Percentiles rank a stretch among this genome's conserved stretches.
Conservation (phyloP, 352 stramenopile genomes). For the Phytopythium oedochilum region DNA sequence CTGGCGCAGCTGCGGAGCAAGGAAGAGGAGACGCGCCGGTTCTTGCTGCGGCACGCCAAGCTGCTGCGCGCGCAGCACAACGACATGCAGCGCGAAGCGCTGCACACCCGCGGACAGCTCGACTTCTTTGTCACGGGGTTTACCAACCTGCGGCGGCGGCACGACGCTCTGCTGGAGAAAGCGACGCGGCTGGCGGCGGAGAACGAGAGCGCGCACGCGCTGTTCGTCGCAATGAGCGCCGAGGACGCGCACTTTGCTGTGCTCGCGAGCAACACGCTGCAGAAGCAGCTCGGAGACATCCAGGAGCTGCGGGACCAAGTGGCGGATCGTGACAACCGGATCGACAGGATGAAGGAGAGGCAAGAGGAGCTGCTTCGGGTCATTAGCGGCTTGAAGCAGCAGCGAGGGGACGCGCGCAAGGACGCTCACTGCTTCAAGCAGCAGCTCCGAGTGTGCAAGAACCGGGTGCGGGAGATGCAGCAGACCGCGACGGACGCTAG, state of each 20-base stretch:
- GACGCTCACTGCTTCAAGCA: constrained; percentile 53
- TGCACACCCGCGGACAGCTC: constrained; percentile 61
- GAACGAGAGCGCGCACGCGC: constrained; percentile 48
- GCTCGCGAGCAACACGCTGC: constrained; percentile 41
- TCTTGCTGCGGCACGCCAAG: constrained; percentile 48
- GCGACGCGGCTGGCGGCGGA: constrained; percentile 52
- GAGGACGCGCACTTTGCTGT: constrained; percentile 53
- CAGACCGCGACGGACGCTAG: constrained; percentile 20
- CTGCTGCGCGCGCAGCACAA: constrained; percentile 42
- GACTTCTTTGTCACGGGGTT: constrained; percentile 80
- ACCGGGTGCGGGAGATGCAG: constrained; percentile 22
- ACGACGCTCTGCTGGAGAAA: constrained; percentile 54
- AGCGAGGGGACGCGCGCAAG: constrained; percentile 46
- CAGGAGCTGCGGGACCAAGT: constrained; percentile 21
- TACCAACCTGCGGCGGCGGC: constrained; percentile 53
- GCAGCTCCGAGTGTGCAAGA: constrained; percentile 49
- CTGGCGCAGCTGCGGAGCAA: constrained; percentile 52
- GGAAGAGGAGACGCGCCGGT: constrained; percentile 47
- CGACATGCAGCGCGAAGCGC: constrained; percentile 53
- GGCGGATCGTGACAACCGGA: constrained; percentile 13
- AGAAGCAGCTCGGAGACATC: constrained; percentile 35
- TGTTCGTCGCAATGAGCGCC: constrained; percentile 55
- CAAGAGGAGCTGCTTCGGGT: constrained; percentile 30
- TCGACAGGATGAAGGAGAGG: constrained; percentile 25
- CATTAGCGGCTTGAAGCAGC: constrained; percentile 42